These are phyloP conservation scores for Penicillium flavigenum DNA, from an alignment of 495 filamentous ascomycete species.

Conservation along the genomic window DNA sequence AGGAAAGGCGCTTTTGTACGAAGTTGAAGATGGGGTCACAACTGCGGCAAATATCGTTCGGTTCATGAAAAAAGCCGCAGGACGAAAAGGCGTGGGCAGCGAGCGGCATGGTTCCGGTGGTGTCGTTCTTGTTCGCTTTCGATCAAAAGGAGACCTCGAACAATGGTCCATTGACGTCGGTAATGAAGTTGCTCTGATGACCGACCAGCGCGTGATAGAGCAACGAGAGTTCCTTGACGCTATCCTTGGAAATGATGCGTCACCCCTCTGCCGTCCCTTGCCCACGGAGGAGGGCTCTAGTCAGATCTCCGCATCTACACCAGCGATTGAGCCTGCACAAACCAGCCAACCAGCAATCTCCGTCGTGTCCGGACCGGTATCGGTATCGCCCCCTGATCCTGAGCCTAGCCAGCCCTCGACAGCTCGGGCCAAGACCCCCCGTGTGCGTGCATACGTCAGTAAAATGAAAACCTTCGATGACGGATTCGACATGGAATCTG, in stretches of 20 bases:
- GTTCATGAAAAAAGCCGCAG: conserved; percentile 72
- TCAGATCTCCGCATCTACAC: conserved; percentile 12
- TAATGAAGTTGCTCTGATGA: conserved; percentile 61
- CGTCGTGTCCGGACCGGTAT: neutral
- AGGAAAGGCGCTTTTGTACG: conserved; percentile 74
- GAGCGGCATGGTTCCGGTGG: conserved; percentile 63
- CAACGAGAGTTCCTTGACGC: conserved; percentile 93
- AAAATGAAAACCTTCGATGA: conserved; percentile 78
- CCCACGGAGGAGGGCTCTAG: conserved; percentile 33
- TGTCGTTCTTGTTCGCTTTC: conserved; percentile 77
- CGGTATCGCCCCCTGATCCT: conserved; percentile 10
- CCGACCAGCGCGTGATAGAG: conserved; percentile 79
- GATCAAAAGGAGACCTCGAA: conserved; percentile 58
- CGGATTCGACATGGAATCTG: conserved; percentile 49
- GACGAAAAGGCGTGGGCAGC: conserved; percentile 64
- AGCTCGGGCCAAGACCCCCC: conserved; percentile 29
- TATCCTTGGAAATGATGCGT: conserved; percentile 75
- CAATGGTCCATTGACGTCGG: conserved; percentile 71
- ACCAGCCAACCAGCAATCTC: neutral
- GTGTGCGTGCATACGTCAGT: conserved; percentile 45
- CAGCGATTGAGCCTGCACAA: neutral
- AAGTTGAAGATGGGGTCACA: conserved; percentile 62
- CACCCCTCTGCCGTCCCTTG: conserved; percentile 63
- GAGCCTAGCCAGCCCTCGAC: conserved; percentile 14
- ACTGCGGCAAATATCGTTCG: conserved; percentile 72